Evolutionary conservation across 495 filamentous ascomycete genomes (phyloP).

Genomic region (Annulohypoxylon moriforme): DNA sequence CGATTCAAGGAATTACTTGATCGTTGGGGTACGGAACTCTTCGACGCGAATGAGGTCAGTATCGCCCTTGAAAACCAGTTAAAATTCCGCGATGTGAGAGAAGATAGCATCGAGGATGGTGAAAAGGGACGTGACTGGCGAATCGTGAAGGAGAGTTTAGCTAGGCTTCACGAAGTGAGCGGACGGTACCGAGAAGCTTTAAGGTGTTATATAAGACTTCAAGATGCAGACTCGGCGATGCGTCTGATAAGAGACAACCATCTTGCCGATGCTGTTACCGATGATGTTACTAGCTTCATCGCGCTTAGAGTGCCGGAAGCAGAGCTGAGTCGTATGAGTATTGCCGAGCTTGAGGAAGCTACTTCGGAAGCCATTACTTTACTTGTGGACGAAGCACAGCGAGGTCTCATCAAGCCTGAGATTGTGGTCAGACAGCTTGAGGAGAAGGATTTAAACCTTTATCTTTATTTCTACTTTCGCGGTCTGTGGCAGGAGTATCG

Average conservation of each 20-base stretch:
- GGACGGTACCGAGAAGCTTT: conserved; percentile 85
- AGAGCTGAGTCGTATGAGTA: conserved; percentile 72
- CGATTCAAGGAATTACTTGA: conserved; percentile 83
- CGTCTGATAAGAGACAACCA: conserved; percentile 83
- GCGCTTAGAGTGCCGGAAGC: conserved; percentile 83
- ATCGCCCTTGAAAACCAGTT: conserved; percentile 79
- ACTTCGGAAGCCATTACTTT: conserved; percentile 85
- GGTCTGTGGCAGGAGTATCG: conserved; percentile 76
- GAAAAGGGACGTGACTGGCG: conserved; percentile 81
- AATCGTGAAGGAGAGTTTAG: conserved; percentile 82
- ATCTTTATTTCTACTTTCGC: conserved; percentile 91
- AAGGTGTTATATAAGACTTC: conserved; percentile 85
- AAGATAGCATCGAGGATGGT: conserved; percentile 74
- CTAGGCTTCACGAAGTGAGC: conserved; percentile 81
- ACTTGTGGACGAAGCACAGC: conserved; percentile 89
- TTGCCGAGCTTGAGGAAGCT: conserved; percentile 76
- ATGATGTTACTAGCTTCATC: conserved; percentile 90
- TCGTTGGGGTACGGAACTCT: conserved; percentile 85
- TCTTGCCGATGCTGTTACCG: conserved; percentile 83
- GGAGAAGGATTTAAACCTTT: conserved; percentile 66
- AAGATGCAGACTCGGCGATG: conserved; percentile 92
- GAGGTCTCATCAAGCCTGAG: conserved; percentile 83
- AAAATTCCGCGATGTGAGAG: conserved; percentile 70
- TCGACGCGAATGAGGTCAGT: conserved; percentile 76
- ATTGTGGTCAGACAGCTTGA: conserved; percentile 81